Evolutionary conservation across 2,329 filamentous ascomycete genomes (phyloP).

Genomic region (Thelonectria discophora): DNA sequence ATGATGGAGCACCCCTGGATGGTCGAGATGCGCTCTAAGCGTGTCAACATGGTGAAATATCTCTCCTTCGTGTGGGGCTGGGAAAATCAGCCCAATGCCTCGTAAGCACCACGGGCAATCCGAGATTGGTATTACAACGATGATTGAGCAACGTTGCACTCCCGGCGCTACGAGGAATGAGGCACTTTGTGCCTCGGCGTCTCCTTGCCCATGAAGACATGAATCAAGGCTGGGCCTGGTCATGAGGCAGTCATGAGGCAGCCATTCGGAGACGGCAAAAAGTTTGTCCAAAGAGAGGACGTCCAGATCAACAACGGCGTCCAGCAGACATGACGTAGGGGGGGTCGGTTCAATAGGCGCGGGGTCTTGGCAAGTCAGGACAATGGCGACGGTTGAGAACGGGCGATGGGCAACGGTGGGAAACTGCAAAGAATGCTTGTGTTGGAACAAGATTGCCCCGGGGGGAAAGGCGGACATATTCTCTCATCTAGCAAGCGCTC

Average conservation of each 20-base stretch:
- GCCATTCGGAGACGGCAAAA: slow-evolving; percentile 13
- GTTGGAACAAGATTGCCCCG: slow-evolving; percentile 24
- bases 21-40: slow-evolving; percentile 93
- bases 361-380: neutral
- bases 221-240: slow-evolving; percentile 35
- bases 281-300: slow-evolving; percentile 2
- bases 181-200: slow-evolving; percentile 15
- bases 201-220: slow-evolving; percentile 23
- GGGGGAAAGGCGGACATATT: slow-evolving; percentile 19
- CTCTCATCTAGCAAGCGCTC: slow-evolving; percentile 27
- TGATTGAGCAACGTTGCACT: slow-evolving; percentile 21
- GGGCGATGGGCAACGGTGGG: slow-evolving; percentile 14
- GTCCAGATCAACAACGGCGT: slow-evolving; percentile 9
- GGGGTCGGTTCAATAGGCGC: slow-evolving; percentile 1
- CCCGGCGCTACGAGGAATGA: slow-evolving; percentile 12
- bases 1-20: slow-evolving; percentile 99
- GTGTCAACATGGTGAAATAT: slow-evolving; percentile 97
- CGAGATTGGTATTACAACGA: slow-evolving; percentile 27
- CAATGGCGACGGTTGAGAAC: slow-evolving; percentile 6
- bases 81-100: slow-evolving; percentile 59
- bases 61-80: slow-evolving; percentile 96
- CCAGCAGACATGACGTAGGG: neutral
- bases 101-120: slow-evolving; percentile 30
- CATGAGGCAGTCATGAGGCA: slow-evolving; percentile 30
- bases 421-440: slow-evolving; percentile 29